phyloP scores from a whole-genome alignment of 345 rosid species.

The Turritis glabra region DNA sequence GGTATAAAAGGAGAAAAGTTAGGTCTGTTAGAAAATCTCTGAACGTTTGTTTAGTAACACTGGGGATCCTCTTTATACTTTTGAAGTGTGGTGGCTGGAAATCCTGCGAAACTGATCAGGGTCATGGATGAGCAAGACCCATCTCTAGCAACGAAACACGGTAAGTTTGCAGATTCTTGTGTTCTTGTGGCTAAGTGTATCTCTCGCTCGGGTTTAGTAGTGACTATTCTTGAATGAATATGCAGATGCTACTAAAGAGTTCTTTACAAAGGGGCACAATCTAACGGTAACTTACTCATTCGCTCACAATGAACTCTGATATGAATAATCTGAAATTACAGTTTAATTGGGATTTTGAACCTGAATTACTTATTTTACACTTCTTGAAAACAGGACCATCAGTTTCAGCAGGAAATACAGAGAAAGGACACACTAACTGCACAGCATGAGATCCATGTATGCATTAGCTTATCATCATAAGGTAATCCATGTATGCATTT shows the following conservation, averaged over 20 bases:
- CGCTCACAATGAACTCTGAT: background rate
- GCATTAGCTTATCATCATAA: conserved; percentile 7
- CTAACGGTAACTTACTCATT: conserved; percentile 33
- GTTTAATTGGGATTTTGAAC: background rate
- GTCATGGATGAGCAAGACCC: conserved; percentile 51
- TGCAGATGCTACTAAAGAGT: conserved; percentile 39
- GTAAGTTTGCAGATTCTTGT: conserved; percentile 25
- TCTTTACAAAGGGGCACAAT: conserved; percentile 25
- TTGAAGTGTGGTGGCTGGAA: conserved; percentile 81
- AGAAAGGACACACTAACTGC: conserved; percentile 27
- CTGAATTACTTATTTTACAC: background rate
- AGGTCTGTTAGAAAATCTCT: no score
- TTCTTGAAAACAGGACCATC: conserved; percentile 17
- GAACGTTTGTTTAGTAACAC: conserved; percentile 14
- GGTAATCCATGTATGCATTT: no score
- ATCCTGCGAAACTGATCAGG: conserved; percentile 78
- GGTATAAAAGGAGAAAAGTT: conserved; percentile 26
- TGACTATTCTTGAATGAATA: background rate
- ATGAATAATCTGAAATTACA: background rate
- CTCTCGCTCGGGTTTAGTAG: background rate
- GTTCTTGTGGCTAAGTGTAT: background rate
- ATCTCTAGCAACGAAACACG: conserved; percentile 30
- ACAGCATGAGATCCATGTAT: conserved; percentile 21
- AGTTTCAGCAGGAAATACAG: conserved; percentile 21
- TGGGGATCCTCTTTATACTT: background rate